Evolutionary conservation across 108 stramenopile species (phyloP), one percentile per base, ranked within the genome.

Genomic region (Cyclostephanos tholiformis): DNA sequence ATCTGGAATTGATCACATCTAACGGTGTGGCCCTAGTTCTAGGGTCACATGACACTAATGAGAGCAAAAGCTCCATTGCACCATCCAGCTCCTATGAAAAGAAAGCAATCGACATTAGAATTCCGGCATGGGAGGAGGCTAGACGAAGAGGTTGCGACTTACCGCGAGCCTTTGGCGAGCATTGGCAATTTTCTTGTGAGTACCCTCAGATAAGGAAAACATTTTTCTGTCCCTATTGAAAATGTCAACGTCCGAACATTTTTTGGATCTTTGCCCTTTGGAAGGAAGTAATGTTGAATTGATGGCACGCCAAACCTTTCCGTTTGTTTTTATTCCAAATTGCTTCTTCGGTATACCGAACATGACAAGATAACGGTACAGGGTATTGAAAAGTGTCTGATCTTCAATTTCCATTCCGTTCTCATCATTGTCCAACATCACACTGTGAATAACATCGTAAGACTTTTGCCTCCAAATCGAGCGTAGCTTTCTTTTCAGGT

Each of bases 311-410:
- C 86, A 90, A n/a, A 95, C 91, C 63, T 83, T 86, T 9, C 72
- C 79, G 60, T 77, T 61, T 48, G 77, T 65, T 44, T 78, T 82
- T 16, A 43, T 17, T 4, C 69, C 23, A 61, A 83, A 86, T 30
- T 67, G 65, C 19, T 67, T 75, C 32, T 89, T 76, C 53, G 97
- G 95, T 16, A 93, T 68, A 14, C 97, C 97, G 74, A 96, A 93
- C 2, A 98, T 84, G 19, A 99, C 97, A 20, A 96, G 67, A 58
- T 71, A 97, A 29, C 97, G 88, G 82, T 98, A 98, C 12, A 99
- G 79, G 13, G 99, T 99, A 72, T 98, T 84, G 57, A 94, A 90
- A 17, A 99, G 79, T 0, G 89, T 91, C 19, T 89, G 86, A 73
- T 96, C 93, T 39, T 95, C 94, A 0, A 80, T 67, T 65, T 90